Evolutionary conservation across 192 early-diverging fungal species (phyloP).

Genomic region (Chytriomyces sp.): DNA sequence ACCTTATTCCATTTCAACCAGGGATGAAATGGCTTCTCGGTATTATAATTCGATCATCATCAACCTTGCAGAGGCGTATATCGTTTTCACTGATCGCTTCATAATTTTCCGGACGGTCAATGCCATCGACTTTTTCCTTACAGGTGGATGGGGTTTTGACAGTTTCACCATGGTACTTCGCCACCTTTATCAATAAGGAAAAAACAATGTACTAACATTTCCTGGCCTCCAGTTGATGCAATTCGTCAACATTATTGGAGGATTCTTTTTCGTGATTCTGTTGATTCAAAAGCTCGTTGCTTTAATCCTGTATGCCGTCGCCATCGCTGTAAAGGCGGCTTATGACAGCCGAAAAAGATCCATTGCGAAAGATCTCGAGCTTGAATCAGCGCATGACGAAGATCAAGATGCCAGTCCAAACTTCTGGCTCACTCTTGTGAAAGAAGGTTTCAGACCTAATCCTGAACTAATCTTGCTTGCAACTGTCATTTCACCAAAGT

Average conservation of each 20-base stretch:
- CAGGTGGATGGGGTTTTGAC: conserved; percentile 1
- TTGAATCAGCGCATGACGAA: neutral
- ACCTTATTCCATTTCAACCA: no score
- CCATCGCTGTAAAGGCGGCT: neutral
- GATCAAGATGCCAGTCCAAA: neutral
- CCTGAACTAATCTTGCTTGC: conserved; percentile 1
- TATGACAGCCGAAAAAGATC: neutral
- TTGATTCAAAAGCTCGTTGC: conserved; percentile 1
- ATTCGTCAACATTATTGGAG: conserved; percentile 1
- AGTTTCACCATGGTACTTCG: neutral
- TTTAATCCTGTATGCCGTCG: neutral
- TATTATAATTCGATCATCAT: neutral
- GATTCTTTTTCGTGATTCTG: conserved; percentile 1
- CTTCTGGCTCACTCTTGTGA: neutral
- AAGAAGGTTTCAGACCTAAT: neutral
- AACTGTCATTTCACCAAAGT: neutral
- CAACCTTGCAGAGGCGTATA: neutral
- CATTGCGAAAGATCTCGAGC: neutral
- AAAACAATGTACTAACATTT: no score
- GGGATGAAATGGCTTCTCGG: neutral
- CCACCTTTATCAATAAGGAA: no score
- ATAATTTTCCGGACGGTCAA: neutral
- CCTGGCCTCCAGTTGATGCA: no score
- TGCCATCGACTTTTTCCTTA: conserved; percentile 1
- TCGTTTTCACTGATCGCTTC: neutral